phyloP scores from a whole-genome alignment of 2,329 filamentous ascomycete genomes.

The Dactylellina cionopaga region DNA sequence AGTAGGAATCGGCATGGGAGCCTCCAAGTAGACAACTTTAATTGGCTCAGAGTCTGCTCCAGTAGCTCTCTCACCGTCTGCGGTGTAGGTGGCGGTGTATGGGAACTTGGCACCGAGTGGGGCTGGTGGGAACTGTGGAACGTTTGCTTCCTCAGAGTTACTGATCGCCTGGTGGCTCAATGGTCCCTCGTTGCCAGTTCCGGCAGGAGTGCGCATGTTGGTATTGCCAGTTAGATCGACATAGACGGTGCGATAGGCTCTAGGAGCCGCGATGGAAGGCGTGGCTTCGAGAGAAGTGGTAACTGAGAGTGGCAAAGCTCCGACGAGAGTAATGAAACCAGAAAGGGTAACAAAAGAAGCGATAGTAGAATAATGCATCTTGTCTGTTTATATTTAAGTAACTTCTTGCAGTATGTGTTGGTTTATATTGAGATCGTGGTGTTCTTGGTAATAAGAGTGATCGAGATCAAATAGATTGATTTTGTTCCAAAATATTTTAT shows the following conservation, averaged over 20 bases:
- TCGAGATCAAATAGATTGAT: too few species aligned
- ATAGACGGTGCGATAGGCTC: background rate
- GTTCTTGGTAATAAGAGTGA: too few species aligned
- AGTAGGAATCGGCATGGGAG: background rate
- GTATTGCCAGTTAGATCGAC: slow-evolving; percentile 2
- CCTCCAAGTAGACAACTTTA: background rate
- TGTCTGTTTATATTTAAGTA: too few species aligned
- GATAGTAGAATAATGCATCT: slow-evolving; percentile 14
- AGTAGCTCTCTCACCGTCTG: background rate
- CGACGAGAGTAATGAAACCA: background rate
- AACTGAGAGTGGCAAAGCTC: slow-evolving; percentile 3
- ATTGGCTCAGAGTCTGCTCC: background rate
- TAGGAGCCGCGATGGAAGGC: background rate
- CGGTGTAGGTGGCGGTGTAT: slow-evolving; percentile 2
- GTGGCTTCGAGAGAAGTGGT: background rate
- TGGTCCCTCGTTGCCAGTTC: slow-evolving; percentile 12
- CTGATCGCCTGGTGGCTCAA: slow-evolving; percentile 57
- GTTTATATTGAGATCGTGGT: too few species aligned
- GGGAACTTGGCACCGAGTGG: background rate
- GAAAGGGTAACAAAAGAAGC: background rate
- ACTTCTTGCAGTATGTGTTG: background rate
- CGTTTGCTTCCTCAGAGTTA: slow-evolving; percentile 56
- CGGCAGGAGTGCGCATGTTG: slow-evolving; percentile 19
- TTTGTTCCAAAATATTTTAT: too few species aligned
- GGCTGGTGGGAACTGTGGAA: slow-evolving; percentile 3